These are phyloP conservation scores for Citrus cavaleriei DNA, from an alignment of 345 rosid species.

Conservation along the genomic window DNA sequence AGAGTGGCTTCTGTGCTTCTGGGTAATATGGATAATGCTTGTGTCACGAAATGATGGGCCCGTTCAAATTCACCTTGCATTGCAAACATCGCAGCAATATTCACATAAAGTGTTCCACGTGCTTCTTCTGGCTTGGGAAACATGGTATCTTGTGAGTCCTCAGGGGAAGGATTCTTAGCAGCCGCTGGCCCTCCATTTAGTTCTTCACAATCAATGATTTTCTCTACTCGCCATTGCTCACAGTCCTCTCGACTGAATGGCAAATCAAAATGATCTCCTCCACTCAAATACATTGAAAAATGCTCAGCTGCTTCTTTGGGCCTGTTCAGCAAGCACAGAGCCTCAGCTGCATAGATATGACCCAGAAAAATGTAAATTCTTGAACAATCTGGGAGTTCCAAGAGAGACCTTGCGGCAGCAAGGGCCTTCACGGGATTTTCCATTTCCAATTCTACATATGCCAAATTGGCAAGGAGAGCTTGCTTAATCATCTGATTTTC, in stretches of 20 bases:
- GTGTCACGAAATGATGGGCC: constrained; percentile 55
- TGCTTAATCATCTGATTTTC: constrained; percentile 66
- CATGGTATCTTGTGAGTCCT: constrained; percentile 28
- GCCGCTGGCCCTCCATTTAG: constrained; percentile 37
- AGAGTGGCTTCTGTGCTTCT: constrained; percentile 63
- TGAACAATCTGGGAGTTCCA: constrained; percentile 66
- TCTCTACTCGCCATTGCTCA: constrained; percentile 54
- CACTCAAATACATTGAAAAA: constrained; percentile 61
- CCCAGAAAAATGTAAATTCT: constrained; percentile 71
- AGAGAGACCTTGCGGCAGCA: constrained; percentile 59
- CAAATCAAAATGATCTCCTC: constrained; percentile 49
- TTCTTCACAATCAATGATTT: constrained; percentile 63
- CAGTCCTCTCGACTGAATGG: constrained; percentile 74
- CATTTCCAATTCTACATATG: constrained; percentile 84
- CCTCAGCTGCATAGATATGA: constrained; percentile 89
- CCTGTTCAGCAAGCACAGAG: constrained; percentile 80
- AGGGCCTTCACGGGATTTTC: constrained; percentile 82
- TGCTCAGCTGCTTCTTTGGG: constrained; percentile 79
- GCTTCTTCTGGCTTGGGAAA: constrained; percentile 89
- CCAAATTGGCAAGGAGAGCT: constrained; percentile 73
- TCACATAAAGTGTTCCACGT: constrained; percentile 69
- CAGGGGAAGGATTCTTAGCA: constrained; percentile 27
- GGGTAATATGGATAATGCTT: constrained; percentile 59
- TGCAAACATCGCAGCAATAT: constrained; percentile 69
- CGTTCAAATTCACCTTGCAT: constrained; percentile 68